Percentiles rank a stretch among this genome's conserved stretches.
These are phyloP conservation scores for Plantago major DNA, from an alignment of 257 asterid species.

Conservation along the genomic window DNA sequence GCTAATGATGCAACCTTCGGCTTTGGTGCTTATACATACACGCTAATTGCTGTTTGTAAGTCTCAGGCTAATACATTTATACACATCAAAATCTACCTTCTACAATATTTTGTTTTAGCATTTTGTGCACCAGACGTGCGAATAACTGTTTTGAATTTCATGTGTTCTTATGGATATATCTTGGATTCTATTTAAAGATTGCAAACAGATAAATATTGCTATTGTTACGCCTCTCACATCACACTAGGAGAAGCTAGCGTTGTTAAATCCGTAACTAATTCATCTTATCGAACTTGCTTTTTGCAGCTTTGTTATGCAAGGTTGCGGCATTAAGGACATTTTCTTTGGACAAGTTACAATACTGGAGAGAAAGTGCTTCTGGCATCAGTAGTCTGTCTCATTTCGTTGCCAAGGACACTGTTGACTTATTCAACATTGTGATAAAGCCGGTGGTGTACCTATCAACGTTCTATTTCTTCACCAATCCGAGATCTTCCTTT, in stretches of 20 bases:
- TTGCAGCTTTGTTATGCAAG: constrained; percentile 91
- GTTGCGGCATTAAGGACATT: constrained; percentile 87
- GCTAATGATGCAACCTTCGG: constrained; percentile 48
- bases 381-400: constrained; percentile 94
- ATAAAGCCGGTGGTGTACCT: constrained; percentile 92
- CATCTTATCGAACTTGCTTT: constrained; percentile 2
- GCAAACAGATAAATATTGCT: too few relatives aligned
- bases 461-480: constrained; percentile 92
- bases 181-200: too few relatives aligned
- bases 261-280: too few relatives aligned
- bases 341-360: constrained; percentile 81
- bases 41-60: constrained; percentile 59
- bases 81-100: too few relatives aligned
- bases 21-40: constrained; percentile 54
- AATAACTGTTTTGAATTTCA: too few relatives aligned
- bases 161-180: too few relatives aligned
- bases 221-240: too few relatives aligned
- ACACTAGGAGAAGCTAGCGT: too few relatives aligned
- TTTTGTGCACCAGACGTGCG: too few relatives aligned
- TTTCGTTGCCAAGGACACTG: constrained; percentile 81
- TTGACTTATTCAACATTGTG: constrained; percentile 70
- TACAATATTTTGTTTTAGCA: too few relatives aligned
- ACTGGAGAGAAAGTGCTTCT: constrained; percentile 90
- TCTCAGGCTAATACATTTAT: too few relatives aligned
- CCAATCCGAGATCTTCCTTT: constrained; percentile 79